These are phyloP conservation scores for Fusarium anguioides DNA, from an alignment of 2,329 filamentous ascomycete genomes.

Conservation along the genomic window DNA sequence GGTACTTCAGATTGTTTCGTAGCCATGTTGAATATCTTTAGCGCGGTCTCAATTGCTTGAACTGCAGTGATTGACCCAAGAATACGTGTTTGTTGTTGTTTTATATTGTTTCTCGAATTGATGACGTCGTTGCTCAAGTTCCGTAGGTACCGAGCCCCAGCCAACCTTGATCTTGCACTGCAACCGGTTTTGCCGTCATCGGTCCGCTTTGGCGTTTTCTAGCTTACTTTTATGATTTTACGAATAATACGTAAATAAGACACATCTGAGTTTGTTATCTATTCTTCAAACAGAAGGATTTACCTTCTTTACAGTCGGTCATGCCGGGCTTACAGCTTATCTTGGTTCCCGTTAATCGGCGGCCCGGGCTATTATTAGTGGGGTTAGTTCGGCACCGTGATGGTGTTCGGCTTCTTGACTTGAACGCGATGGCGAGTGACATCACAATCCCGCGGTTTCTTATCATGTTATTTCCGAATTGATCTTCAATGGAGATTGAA, in stretches of 20 bases:
- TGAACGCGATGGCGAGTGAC: slow-evolving; percentile 10
- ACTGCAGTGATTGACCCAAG: neutral
- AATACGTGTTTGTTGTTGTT: slow-evolving; percentile 23
- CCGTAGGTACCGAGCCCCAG: slow-evolving; percentile 25
- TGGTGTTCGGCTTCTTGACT: neutral
- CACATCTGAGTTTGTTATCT: neutral
- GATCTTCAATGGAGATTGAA: neutral
- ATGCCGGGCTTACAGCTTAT: neutral
- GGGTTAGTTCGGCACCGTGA: slow-evolving; percentile 13
- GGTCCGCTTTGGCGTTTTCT: slow-evolving; percentile 30
- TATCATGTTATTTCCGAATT: neutral
- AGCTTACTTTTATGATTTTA: neutral
- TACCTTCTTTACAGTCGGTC: neutral
- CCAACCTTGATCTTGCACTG: slow-evolving; percentile 25
- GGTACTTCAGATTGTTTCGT: slow-evolving; percentile 50
- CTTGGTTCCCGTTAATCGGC: slow-evolving; percentile 19
- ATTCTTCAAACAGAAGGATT: neutral
- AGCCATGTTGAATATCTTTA: slow-evolving; percentile 32
- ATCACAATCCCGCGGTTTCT: neutral
- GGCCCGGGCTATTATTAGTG: slow-evolving; percentile 15
- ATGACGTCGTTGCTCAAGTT: slow-evolving; percentile 27
- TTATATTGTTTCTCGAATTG: slow-evolving; percentile 24
- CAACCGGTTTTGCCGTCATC: slow-evolving; percentile 24
- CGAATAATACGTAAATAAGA: neutral
- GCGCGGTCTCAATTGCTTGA: neutral